These are phyloP conservation scores for Saussurea involucrata DNA, from an alignment of 129 eudicot species.

Conservation along the genomic window DNA sequence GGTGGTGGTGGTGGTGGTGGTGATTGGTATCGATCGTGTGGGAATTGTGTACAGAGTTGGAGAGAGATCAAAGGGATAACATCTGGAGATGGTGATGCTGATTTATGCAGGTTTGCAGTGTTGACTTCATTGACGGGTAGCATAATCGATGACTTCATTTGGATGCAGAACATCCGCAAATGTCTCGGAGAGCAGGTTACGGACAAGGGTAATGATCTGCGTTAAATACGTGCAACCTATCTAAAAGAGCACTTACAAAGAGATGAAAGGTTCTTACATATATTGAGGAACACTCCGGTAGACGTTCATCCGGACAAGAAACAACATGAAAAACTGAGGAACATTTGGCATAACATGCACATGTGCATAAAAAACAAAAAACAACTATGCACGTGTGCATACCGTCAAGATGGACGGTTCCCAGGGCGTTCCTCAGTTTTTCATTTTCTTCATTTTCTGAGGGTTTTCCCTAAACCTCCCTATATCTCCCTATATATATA, in stretches of 20 bases:
- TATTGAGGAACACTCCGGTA: too few relatives aligned
- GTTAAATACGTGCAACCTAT: not conserved
- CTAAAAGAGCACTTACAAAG: not conserved
- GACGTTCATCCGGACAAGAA: too few relatives aligned
- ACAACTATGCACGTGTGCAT: too few relatives aligned
- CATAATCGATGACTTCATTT: conserved; percentile 17
- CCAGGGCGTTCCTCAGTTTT: too few relatives aligned
- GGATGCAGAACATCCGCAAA: conserved; percentile 24
- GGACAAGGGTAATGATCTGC: conserved; percentile 19
- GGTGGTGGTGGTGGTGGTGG: not conserved
- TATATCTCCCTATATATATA: too few relatives aligned
- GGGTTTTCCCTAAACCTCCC: too few relatives aligned
- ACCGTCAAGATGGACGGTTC: too few relatives aligned
- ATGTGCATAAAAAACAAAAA: too few relatives aligned
- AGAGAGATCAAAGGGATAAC: conserved; percentile 28
- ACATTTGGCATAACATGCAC: too few relatives aligned
- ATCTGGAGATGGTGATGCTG: conserved; percentile 17
- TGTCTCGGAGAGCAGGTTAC: conserved; percentile 42
- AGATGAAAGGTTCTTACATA: too few relatives aligned
- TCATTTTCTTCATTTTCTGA: too few relatives aligned
- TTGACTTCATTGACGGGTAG: conserved; percentile 40
- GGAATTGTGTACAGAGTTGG: conserved; percentile 40
- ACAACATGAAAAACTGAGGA: too few relatives aligned
- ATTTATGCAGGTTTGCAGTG: conserved; percentile 52
- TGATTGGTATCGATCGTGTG: conserved; percentile 25